Evolutionary conservation across 2,329 filamentous ascomycete genomes (phyloP), one percentile per base, ranked within the genome.

Genomic region (Pseudopyricularia cyperi): DNA sequence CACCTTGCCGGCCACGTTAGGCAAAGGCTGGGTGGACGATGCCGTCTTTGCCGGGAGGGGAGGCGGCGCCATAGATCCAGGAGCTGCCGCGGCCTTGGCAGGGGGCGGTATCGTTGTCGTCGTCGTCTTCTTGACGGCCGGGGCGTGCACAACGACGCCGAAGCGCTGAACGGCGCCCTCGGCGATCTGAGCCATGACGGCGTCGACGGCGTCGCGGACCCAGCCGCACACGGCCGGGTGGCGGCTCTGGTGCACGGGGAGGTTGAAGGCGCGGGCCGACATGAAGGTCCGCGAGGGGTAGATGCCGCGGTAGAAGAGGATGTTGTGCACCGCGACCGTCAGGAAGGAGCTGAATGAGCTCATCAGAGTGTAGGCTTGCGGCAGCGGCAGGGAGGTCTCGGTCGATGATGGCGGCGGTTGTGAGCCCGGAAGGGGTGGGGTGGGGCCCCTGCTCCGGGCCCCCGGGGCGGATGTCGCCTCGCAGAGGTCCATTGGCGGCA

Each of bases 181-280:
- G 48, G 85, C 74, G 34, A 95, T 74, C 68, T 94, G 85, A 3
- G 71, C 73, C 54, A 79, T 74, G 22, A 89, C 78, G 34, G 88
- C 85, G 56, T 81, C 71, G 42, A 93, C 79, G 57, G 89, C 88
- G 64, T 93, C 86, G 62, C 76, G 79, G 66, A 95, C 82, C 86
- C 90, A 96, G 60, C 80, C 72, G 73, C 88, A 94, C 57, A 95
- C 85, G 59, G 80, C 79, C 0, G 90, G 88, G 66, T 95, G 89
- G 53, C 89, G 85, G 55, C 82, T 91, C 65, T 95, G 89, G 60
- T 86, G 84, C 46, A 94, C 85, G 30, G 88, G 78, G 54, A 89
- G 82, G 68, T 91, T 89, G 73, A 90, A 90, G 60, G 87, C 89
- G 57, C 85, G 80, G 37, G 84, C 79, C 42, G 84, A 80, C 53